Evolutionary conservation across 371 early-diverging fungal species (phyloP).

Genomic region (Quaeritorhiza haematococci): DNA sequence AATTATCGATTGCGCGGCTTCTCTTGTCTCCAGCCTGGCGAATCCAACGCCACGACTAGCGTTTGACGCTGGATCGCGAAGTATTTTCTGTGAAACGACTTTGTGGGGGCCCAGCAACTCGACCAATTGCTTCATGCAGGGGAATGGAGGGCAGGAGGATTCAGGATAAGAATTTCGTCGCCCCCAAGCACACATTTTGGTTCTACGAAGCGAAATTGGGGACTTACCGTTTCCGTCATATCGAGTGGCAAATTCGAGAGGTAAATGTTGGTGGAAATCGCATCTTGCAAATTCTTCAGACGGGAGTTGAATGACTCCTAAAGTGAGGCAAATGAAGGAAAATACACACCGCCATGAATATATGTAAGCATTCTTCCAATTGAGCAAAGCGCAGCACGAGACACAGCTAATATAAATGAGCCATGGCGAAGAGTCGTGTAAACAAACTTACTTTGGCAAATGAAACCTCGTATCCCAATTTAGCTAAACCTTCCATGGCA

Average conservation of each 20-base stretch:
- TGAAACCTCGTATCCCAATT: conserved; percentile 64
- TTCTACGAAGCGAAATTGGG: neutral
- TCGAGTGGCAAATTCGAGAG: conserved; percentile 75
- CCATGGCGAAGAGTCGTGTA: conserved; percentile 2
- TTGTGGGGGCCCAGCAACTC: conserved; percentile 60
- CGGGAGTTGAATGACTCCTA: conserved; percentile 75
- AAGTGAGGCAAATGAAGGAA: too few species aligned
- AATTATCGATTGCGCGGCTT: conserved; percentile 61
- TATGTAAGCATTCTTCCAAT: too few species aligned
- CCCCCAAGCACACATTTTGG: too few species aligned
- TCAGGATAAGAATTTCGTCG: too few species aligned
- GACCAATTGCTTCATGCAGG: conserved; percentile 50
- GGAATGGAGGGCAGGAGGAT: too few species aligned
- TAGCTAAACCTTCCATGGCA: conserved; percentile 68
- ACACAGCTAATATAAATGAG: neutral
- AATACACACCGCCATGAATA: too few species aligned
- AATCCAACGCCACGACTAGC: conserved; percentile 75
- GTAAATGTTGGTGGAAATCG: conserved; percentile 74
- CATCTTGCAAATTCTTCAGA: conserved; percentile 70
- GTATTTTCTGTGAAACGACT: conserved; percentile 67
- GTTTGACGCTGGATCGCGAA: conserved; percentile 57
- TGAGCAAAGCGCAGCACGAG: too few species aligned
- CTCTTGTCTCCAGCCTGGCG: conserved; percentile 71
- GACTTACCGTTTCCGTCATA: conserved; percentile 61
- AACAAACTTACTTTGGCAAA: conserved; percentile 67